Percentiles rank a stretch among this genome's conserved stretches.
phyloP scores from a whole-genome alignment of 75 land plant genomes.

The Azolla pinnata region DNA sequence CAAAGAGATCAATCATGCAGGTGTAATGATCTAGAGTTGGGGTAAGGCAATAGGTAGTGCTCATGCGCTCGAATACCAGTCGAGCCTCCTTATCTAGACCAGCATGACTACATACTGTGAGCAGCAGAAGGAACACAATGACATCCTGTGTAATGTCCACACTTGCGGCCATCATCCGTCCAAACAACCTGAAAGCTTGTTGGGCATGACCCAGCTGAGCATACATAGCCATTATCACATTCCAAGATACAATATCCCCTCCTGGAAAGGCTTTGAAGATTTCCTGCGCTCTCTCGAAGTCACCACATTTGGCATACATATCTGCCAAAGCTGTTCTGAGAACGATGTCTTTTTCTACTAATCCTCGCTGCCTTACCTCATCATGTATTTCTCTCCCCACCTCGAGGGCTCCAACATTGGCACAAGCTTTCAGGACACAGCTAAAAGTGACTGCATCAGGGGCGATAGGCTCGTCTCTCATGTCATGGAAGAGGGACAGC shows the following conservation, averaged over 20 bases:
- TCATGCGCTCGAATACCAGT: not conserved
- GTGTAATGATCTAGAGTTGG: not conserved
- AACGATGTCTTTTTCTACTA: too few species aligned
- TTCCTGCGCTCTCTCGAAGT: conserved; percentile 4
- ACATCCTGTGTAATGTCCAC: too few species aligned
- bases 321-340: conserved; percentile 15
- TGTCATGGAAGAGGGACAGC: conserved; percentile 4
- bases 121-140: not conserved
- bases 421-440: conserved; percentile 17
- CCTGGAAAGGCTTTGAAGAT: conserved; percentile 5
- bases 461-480: not conserved
- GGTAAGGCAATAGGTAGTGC: not conserved
- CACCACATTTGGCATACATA: conserved; percentile 15
- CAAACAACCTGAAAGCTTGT: conserved; percentile 10
- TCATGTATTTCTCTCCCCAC: conserved; percentile 17
- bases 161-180: conserved; percentile 2
- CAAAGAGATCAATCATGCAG: too few species aligned
- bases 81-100: not conserved
- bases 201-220: conserved; percentile 6
- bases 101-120: not conserved
- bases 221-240: conserved; percentile 11
- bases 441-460: conserved; percentile 15
- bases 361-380: conserved; percentile 8
- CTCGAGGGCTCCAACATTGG: conserved; percentile 6
- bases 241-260: conserved; percentile 12